Percentiles rank a stretch among this genome's conserved stretches.
These are phyloP conservation scores for Moricandia moricandioides DNA, from an alignment of 345 rosid genomes.

Conservation along the genomic window DNA sequence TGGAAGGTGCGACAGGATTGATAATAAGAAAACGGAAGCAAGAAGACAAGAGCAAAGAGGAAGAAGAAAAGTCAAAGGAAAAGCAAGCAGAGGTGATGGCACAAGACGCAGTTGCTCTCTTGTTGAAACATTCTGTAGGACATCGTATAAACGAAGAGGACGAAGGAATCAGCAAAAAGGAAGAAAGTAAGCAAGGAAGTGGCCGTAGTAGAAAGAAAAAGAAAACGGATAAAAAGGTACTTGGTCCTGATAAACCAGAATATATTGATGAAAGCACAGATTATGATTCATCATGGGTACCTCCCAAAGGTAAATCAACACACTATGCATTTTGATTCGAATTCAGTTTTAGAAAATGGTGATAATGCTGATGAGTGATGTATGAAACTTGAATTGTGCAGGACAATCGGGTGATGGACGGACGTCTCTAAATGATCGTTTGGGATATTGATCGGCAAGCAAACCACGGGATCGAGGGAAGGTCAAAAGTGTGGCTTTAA, in stretches of 20 bases:
- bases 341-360: neutral
- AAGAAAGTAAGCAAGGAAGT: conserved; percentile 29
- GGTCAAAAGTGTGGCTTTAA: neutral
- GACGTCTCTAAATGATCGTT: conserved; percentile 78
- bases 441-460: conserved; percentile 56
- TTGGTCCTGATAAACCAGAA: conserved; percentile 80
- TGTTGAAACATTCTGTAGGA: conserved; percentile 77
- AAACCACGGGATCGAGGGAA: neutral
- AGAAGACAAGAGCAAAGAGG: conserved; percentile 40
- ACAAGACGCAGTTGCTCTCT: conserved; percentile 82
- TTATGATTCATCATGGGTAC: conserved; percentile 76
- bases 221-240: conserved; percentile 51
- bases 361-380: neutral
- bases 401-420: conserved; percentile 98
- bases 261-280: conserved; percentile 53
- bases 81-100: conserved; percentile 53
- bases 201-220: conserved; percentile 40
- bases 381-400: conserved; percentile 31
- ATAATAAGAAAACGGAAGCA: conserved; percentile 77
- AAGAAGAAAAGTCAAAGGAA: conserved; percentile 41
- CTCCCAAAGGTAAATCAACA: conserved; percentile 69
- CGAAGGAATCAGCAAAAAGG: conserved; percentile 35
- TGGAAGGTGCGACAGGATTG: conserved; percentile 71
- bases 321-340: conserved; percentile 5
- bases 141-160: conserved; percentile 53